These are phyloP conservation scores for Neurospora sp. DNA, from an alignment of 495 filamentous ascomycete species.

Conservation along the genomic window DNA sequence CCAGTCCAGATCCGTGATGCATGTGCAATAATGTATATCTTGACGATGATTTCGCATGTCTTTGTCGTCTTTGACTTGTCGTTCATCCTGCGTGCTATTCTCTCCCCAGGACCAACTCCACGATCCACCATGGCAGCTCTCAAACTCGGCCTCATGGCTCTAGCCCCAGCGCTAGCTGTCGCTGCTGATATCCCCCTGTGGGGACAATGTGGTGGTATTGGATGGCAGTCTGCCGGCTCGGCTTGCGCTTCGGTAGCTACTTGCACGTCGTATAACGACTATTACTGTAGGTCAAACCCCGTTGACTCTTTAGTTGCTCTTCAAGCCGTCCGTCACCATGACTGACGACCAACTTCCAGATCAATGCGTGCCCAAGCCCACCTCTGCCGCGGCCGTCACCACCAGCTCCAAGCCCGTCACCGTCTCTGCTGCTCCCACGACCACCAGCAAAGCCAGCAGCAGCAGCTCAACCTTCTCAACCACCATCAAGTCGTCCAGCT, in stretches of 20 bases:
- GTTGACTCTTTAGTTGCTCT: background rate
- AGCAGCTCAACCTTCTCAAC: background rate
- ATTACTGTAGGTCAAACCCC: slow-evolving; percentile 8
- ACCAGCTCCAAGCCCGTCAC: background rate
- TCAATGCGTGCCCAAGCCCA: background rate
- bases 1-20: slow-evolving; percentile 4
- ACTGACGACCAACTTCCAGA: background rate
- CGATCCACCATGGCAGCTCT: background rate
- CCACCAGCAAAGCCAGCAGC: background rate
- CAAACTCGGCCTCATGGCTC: slow-evolving; percentile 1
- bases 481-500: background rate
- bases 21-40: background rate
- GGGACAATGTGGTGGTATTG: slow-evolving; percentile 13
- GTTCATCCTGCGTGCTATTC: background rate
- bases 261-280: slow-evolving; percentile 13
- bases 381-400: background rate
- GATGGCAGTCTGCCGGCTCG: slow-evolving; percentile 6
- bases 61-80: background rate
- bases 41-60: background rate
- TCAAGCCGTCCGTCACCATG: background rate
- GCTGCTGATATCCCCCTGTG: slow-evolving; percentile 1
- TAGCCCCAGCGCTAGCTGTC: background rate
- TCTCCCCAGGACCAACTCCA: background rate
- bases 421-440: background rate
- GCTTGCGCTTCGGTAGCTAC: slow-evolving; percentile 7